Evolutionary conservation across 2,329 filamentous ascomycete genomes (phyloP), one percentile per base, ranked within the genome.

Genomic region (Thermothelomyces thermophilus): DNA sequence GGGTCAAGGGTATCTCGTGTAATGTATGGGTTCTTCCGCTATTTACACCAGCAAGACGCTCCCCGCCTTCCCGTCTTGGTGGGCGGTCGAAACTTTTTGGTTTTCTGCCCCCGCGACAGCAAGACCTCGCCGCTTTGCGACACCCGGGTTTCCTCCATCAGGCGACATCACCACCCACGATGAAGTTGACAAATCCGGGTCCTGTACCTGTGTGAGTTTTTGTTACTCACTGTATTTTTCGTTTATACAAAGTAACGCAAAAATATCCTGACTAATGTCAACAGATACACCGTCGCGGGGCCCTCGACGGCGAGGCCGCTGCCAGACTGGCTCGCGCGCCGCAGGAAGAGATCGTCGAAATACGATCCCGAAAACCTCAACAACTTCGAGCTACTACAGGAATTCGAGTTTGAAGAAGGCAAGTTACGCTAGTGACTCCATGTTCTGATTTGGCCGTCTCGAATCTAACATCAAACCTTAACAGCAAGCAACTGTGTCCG

Each of bases 221-320:
- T n/a, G 16, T 0, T 28, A 33, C 5, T 16, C 7, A 8, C 33
- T 6, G 10, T 20, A 33, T 20, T 14, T 17, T 28, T 22, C 33
- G 35, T 17, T 19, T 19, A 11, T 8, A 5, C 17, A 2, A 13
- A 3, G 10, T 17, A 33, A 19, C 17, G 26, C 3, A 10, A 10
- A 3, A n/a, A 26, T 10, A 33, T 13, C 52, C 52, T 58, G 33
- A 55, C 37, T 13, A 28, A 16, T 19, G 3, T 3, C 7, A 16
- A 87, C 50, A 90, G 96, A 2, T 98, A 98, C 65, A 97, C 93
- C 48, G 87, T 98, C 62, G 90, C 91, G 33, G 94, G 93, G 57
- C 88, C 89, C 30, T 88, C 88, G 31, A 91, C 88, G 16, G 86
- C 89, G 6, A 81, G 91, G 22, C 87, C 88, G 17, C 77, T 98